phyloP scores from a whole-genome alignment of 495 filamentous ascomycete genomes.

The Niebla homalea region DNA sequence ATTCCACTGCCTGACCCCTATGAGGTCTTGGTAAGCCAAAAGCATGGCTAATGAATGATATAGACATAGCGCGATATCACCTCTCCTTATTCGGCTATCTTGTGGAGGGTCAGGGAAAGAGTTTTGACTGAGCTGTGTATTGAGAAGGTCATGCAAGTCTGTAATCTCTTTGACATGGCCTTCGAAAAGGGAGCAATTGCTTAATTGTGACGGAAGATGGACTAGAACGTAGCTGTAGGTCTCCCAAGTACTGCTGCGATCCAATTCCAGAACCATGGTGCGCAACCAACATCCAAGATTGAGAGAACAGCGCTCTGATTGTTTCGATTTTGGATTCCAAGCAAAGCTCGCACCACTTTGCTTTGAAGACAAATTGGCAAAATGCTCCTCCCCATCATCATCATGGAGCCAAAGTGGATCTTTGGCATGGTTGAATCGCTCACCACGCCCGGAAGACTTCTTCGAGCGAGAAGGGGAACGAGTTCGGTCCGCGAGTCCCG shows the following conservation, averaged over 20 bases:
- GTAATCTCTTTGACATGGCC: conserved; percentile 59
- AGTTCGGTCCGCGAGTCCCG: conserved; percentile 8
- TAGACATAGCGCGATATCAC: conserved; percentile 76
- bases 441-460: conserved; percentile 17
- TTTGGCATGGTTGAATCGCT: conserved; percentile 26
- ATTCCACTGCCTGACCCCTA: conserved; percentile 74
- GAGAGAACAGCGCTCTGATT: conserved; percentile 27
- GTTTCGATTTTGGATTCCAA: conserved; percentile 9
- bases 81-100: conserved; percentile 64
- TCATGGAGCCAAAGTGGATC: conserved; percentile 44
- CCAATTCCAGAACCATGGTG: conserved; percentile 55
- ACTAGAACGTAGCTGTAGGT: conserved; percentile 81
- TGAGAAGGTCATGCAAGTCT: conserved; percentile 60
- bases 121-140: conserved; percentile 64
- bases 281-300: conserved; percentile 67
- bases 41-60: conserved; percentile 75
- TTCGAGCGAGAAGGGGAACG: conserved; percentile 22
- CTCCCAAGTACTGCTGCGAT: conserved; percentile 79
- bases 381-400: conserved; percentile 32
- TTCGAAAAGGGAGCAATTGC: conserved; percentile 75
- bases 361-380: conserved; percentile 35
- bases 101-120: conserved; percentile 63
- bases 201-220: conserved; percentile 75
- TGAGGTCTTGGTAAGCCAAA: conserved; percentile 73
- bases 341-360: conserved; percentile 35